A percentile compares a stretch with the other conserved stretches of the same genome.
Evolutionary conservation across 352 stramenopile genomes (phyloP).

Genomic region (Phytophthora sansomeana): DNA sequence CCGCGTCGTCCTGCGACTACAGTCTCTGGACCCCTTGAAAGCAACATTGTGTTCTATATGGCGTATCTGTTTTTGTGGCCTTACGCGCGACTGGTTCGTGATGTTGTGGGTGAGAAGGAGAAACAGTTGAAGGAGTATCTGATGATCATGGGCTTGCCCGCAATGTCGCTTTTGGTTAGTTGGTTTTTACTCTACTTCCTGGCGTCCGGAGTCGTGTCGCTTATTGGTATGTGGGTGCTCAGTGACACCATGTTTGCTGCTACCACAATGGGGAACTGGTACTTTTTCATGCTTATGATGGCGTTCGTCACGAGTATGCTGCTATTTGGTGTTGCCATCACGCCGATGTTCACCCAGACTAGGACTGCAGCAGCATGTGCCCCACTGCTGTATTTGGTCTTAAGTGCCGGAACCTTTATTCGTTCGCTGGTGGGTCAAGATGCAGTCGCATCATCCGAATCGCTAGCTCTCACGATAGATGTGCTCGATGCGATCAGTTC

Average conservation of each 20-base stretch:
- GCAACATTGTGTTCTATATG: conserved; percentile 77
- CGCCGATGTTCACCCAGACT: conserved; percentile 74
- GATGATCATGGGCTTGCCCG: conserved; percentile 88
- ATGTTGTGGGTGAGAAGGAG: conserved; percentile 92
- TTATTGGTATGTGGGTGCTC: conserved; percentile 68
- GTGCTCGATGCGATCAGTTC: conserved; percentile 67
- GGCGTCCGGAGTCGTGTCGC: conserved; percentile 53
- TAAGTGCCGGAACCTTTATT: conserved; percentile 63
- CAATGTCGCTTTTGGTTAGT: conserved; percentile 75
- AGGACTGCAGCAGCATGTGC: conserved; percentile 72
- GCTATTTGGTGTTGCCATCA: conserved; percentile 75
- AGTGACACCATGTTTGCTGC: conserved; percentile 69
- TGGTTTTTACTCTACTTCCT: conserved; percentile 88
- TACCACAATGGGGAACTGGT: conserved; percentile 40
- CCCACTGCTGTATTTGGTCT: conserved; percentile 72
- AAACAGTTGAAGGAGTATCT: conserved; percentile 90
- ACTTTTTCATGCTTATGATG: conserved; percentile 72
- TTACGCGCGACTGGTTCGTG: conserved; percentile 83
- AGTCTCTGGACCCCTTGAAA: conserved; percentile 55
- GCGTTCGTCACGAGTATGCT: conserved; percentile 72
- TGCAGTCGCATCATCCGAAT: conserved; percentile 43
- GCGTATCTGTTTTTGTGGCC: conserved; percentile 89
- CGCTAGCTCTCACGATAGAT: conserved; percentile 38
- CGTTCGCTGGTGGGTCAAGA: conserved; percentile 63
- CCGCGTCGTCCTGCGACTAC: conserved; percentile 55